phyloP scores from a whole-genome alignment of 352 stramenopile species.

The Pythium plurisporium region DNA sequence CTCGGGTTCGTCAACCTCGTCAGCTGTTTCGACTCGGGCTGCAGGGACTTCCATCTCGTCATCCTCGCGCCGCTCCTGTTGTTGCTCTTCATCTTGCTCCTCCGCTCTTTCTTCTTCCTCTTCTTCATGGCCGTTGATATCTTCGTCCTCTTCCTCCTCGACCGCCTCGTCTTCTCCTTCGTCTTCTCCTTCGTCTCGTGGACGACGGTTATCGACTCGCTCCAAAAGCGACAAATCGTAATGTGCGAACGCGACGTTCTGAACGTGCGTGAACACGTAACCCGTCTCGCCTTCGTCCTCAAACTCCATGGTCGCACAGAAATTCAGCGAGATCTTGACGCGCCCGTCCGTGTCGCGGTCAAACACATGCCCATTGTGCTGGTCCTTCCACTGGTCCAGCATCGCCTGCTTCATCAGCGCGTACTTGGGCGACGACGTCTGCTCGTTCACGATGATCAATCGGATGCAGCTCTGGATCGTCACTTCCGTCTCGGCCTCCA shows the following conservation, averaged over 20 bases:
- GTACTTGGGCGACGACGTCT: constrained; percentile 5
- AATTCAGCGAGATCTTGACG: constrained; percentile 13
- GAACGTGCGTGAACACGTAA: constrained; percentile 13
- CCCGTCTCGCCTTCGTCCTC: constrained; percentile 6
- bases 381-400: not conserved
- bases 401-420: not conserved
- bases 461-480: constrained; percentile 9
- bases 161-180: not conserved
- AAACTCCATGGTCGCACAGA: constrained; percentile 3
- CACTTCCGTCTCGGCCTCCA: not conserved
- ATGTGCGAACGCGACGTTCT: constrained; percentile 13
- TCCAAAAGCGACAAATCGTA: constrained; percentile 1
- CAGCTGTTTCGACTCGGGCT: no score
- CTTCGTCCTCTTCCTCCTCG: not conserved
- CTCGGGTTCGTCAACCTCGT: not conserved
- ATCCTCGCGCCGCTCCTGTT: not conserved
- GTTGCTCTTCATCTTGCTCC: not conserved
- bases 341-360: constrained; percentile 2
- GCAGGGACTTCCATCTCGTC: not conserved
- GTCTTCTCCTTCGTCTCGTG: not conserved
- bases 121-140: not conserved
- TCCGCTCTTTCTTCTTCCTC: not conserved
- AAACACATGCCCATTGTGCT: not conserved
- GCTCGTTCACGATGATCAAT: constrained; percentile 12
- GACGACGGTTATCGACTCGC: not conserved